Evolutionary conservation across 495 filamentous ascomycete species (phyloP), one percentile per base, ranked within the genome.

Genomic region (Aspergillus mulundensis): DNA sequence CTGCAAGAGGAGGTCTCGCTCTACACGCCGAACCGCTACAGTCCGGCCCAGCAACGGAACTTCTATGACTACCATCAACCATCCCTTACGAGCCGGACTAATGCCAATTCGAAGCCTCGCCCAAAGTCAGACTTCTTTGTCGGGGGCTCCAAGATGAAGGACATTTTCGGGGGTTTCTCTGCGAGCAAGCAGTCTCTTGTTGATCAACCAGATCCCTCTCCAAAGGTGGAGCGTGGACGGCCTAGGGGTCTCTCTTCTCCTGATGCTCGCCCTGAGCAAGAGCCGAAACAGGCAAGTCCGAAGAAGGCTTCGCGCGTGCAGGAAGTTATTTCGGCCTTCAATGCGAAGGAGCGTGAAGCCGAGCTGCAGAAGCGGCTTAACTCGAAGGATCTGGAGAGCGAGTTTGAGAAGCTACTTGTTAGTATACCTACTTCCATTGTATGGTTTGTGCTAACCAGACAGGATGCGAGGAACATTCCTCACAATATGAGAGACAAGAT

Each of bases 401-500:
- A 78, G 30, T 81, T 81, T 56, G 78, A 82, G 55, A 76, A 76
- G 48, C 63, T 80, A 15, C 64, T 82, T 64, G 77, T 70, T 40
- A 64, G 66, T 65, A 32, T 39, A 47, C 28, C 25, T 20, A 25
- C 24, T 15, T 16, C 14, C 5, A 16, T 19, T n/a, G 12, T 40
- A 12, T 30, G 19, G 8, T 12, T 0, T 20, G 6, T 10, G 71
- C 77, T 66, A 73, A 82, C 68, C 43, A 65, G 48, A 69, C 19
- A 89, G 80, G 89, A 95, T 71, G 83, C 89, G 25, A 81, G 91
- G 53, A 95, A 97, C 65, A 91, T 98, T 50, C 92, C 94, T 18
- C 87, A 94, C 60, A 88, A 95, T 56, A 91, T 95, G 78, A 81
- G 91, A 50, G 87, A 93, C 65, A 91, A 91, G 71, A 96, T 98